Conservation (phyloP, 345 rosid genomes). For the Populus pruinosa region DNA sequence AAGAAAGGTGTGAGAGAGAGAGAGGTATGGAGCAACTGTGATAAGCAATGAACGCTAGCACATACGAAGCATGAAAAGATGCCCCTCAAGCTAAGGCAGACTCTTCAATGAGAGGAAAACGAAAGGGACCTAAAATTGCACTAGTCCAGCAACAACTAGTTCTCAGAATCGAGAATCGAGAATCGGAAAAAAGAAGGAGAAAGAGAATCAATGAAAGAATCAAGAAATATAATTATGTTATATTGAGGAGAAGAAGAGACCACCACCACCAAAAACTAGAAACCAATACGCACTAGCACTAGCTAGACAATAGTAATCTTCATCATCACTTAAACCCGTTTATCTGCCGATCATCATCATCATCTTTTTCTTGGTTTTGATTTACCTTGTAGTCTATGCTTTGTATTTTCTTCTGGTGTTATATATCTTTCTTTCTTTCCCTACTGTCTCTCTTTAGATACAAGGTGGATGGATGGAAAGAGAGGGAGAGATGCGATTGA, state of each 20-base stretch:
- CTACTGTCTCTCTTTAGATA: neutral
- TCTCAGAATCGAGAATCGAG: neutral
- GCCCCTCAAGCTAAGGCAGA: slow-evolving; percentile 40
- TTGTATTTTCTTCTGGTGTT: neutral
- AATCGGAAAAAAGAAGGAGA: neutral
- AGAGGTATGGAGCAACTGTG: slow-evolving; percentile 22
- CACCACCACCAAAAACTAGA: slow-evolving; percentile 10
- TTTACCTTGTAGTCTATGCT: neutral
- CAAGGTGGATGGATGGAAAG: neutral
- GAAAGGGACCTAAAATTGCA: slow-evolving; percentile 6
- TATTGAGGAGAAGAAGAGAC: neutral
- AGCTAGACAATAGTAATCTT: neutral
- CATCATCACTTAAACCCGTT: slow-evolving; percentile 1
- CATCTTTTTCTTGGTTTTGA: neutral
- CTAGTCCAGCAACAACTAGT: neutral
- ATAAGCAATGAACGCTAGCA: slow-evolving; percentile 20
- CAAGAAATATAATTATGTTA: neutral
- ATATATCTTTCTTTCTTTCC: neutral
- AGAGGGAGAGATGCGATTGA: slow-evolving; percentile 20
- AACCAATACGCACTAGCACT: neutral
- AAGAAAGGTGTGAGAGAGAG: neutral
- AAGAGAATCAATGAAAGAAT: slow-evolving; percentile 16
- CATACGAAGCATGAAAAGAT: slow-evolving; percentile 46
- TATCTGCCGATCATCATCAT: neutral
- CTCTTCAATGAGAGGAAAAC: slow-evolving; percentile 34